Evolutionary conservation across 371 early-diverging fungal species (phyloP), one percentile per base, ranked within the genome.

Genomic region (Lichtheimia hyalospora): DNA sequence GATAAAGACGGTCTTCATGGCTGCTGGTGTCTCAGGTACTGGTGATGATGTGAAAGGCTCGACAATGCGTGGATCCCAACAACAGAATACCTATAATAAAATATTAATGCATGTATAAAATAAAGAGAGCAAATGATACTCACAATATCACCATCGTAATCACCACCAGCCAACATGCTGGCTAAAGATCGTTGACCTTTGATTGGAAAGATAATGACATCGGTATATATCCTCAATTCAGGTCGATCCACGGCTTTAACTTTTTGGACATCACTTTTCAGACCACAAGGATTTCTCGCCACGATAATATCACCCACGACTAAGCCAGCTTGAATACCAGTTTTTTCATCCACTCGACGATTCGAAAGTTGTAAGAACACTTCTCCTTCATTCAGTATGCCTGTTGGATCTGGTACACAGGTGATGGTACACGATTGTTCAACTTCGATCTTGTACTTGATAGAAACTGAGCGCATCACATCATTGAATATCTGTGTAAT

Each of bases 131-230:
- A 41, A 14, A 25, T 5, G 5, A n/a, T 39, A 62, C 69, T 59
- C 68, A 81, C 79, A 49, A 74, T 69, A 64, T 81, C 82, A 51
- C 82, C 82, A 69, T 81, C 82, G 61, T 81, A 81, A 56, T 81
- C 82, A 62, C 82, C 82, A 27, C 82, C 82, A 61, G 73, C 67
- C 4, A 81, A 52, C 50, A 67, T 63, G 56, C 71, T 77, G 3
- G 77, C 82, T 15, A 81, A 52, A 16, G 82, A 77, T 8, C 68
- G 58, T n/a, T 64, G 54, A 2, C 74, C 75, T 41, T 74, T 68
- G 13, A 67, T 56, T 7, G 82, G 66, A 53, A 79, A 81, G 2
- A 81, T 61, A 20, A 76, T 61, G 10, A 81, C 44, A 64, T 81
- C 79, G 16, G 69, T 70, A 42, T 81, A 81, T 49, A 71, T 67